These are phyloP conservation scores for Scorias spongiosa DNA, from an alignment of 2,329 filamentous ascomycete species.

Conservation along the genomic window DNA sequence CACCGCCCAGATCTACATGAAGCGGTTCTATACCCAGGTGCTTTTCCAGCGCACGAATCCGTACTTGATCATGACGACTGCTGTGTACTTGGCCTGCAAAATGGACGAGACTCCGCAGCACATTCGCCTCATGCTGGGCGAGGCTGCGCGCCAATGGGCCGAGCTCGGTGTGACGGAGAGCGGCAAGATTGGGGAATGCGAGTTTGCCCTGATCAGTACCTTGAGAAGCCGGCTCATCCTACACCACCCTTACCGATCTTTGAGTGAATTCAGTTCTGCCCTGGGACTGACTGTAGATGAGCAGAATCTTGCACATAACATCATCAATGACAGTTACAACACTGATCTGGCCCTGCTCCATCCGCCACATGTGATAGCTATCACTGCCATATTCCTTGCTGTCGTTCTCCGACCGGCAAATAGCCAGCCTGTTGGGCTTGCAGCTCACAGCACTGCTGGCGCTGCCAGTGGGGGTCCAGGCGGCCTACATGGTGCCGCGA, in stretches of 20 bases:
- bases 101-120: constrained; percentile 97
- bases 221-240: constrained; percentile 81
- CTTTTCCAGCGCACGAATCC: constrained; percentile 88
- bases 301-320: constrained; percentile 57
- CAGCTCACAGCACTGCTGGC: constrained; percentile 23
- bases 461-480: neutral
- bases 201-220: constrained; percentile 83
- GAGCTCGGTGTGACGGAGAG: constrained; percentile 63
- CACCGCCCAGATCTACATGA: constrained; percentile 87
- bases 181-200: constrained; percentile 78
- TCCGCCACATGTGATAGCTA: constrained; percentile 74
- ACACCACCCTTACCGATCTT: constrained; percentile 76
- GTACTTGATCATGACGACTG: constrained; percentile 82
- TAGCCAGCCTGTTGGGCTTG: constrained; percentile 24
- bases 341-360: constrained; percentile 80
- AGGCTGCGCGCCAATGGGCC: constrained; percentile 70
- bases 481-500: constrained; percentile 10
- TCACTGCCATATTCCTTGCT: constrained; percentile 70
- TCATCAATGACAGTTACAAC: constrained; percentile 86
- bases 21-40: constrained; percentile 81
- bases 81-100: constrained; percentile 90
- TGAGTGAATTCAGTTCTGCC: constrained; percentile 54
- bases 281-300: constrained; percentile 67
- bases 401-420: constrained; percentile 63
- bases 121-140: constrained; percentile 75